phyloP scores from a whole-genome alignment of 495 filamentous ascomycete species.

The Monascus purpureus region DNA sequence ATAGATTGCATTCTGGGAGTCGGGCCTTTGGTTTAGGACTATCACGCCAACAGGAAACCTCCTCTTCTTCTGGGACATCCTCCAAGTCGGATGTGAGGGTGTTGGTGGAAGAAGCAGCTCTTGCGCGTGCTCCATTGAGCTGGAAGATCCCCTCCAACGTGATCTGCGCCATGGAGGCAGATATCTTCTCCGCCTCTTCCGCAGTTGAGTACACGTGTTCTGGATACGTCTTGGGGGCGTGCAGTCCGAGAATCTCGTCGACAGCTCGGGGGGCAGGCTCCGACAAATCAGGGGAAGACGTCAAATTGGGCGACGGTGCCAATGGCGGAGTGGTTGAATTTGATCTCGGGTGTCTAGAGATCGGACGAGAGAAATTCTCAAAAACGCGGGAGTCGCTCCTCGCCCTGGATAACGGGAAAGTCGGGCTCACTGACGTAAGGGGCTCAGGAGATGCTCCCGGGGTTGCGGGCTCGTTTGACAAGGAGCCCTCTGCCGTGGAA shows the following conservation, averaged over 20 bases:
- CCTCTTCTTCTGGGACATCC: constrained; percentile 66
- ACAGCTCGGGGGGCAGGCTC: constrained; percentile 30
- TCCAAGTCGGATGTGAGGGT: constrained; percentile 36
- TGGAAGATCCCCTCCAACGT: constrained; percentile 11
- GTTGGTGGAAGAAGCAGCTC: constrained; percentile 29
- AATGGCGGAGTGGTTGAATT: constrained; percentile 18
- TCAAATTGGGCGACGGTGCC: constrained; percentile 14
- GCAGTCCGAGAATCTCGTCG: constrained; percentile 28
- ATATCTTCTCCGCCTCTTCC: constrained; percentile 13
- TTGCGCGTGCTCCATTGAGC: constrained; percentile 15
- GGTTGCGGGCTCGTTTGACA: constrained; percentile 5
- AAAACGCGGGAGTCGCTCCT: constrained; percentile 21
- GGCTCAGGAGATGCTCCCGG: constrained; percentile 12
- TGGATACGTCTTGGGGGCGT: constrained; percentile 14
- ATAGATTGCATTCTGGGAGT: constrained; percentile 8
- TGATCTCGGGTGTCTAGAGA: constrained; percentile 18
- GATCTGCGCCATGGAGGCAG: constrained; percentile 3
- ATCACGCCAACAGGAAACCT: constrained; percentile 19
- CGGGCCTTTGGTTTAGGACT: constrained; percentile 12
- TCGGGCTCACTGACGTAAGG: constrained; percentile 8
- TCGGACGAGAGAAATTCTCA: constrained; percentile 40
- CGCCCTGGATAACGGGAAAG: constrained; percentile 2
- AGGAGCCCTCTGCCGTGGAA: constrained; percentile 13
- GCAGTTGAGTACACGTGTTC: constrained; percentile 19
- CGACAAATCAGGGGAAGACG: constrained; percentile 17